Evolutionary conservation across 805 yeast genomes (phyloP).

Genomic region (Vanderwaltozyma tropicalis): DNA sequence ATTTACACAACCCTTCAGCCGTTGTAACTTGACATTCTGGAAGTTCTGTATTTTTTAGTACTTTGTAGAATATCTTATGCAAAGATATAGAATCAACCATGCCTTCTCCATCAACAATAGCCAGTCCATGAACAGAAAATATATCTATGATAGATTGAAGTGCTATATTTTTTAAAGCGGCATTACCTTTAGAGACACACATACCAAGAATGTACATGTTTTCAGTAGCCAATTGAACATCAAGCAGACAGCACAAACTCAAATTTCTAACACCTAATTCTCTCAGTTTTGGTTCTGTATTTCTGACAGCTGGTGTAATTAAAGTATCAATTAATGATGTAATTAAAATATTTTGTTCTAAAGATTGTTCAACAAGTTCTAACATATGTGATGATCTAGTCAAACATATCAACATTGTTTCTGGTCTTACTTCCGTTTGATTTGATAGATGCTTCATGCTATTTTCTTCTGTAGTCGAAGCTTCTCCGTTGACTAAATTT

Average conservation of each 20-base stretch:
- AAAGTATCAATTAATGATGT: conserved; percentile 65
- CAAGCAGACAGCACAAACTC: conserved; percentile 71
- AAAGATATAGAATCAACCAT: conserved; percentile 56
- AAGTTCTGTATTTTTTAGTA: conserved; percentile 44
- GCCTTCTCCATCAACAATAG: conserved; percentile 51
- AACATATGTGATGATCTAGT: conserved; percentile 59
- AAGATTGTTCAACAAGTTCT: conserved; percentile 53
- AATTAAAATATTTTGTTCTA: conserved; percentile 54
- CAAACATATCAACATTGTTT: conserved; percentile 51
- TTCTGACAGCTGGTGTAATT: conserved; percentile 67
- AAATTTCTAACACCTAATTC: conserved; percentile 63
- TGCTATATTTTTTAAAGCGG: conserved; percentile 49
- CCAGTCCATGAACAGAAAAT: conserved; percentile 63
- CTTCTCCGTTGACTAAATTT: conserved; percentile 25
- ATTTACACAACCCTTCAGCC: conserved; percentile 79
- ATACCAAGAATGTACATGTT: conserved; percentile 58
- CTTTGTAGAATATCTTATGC: conserved; percentile 59
- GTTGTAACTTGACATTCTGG: conserved; percentile 68
- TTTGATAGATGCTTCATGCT: conserved; percentile 19
- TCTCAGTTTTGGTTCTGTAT: conserved; percentile 43
- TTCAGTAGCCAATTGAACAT: conserved; percentile 51
- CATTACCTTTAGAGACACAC: conserved; percentile 58
- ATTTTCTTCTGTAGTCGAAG: conserved; percentile 8
- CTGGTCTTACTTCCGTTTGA: conserved; percentile 29
- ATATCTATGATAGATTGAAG: conserved; percentile 69